Evolutionary conservation across 1,139 yeast genomes (phyloP).

Genomic region (Insectozyma bohioensis): DNA sequence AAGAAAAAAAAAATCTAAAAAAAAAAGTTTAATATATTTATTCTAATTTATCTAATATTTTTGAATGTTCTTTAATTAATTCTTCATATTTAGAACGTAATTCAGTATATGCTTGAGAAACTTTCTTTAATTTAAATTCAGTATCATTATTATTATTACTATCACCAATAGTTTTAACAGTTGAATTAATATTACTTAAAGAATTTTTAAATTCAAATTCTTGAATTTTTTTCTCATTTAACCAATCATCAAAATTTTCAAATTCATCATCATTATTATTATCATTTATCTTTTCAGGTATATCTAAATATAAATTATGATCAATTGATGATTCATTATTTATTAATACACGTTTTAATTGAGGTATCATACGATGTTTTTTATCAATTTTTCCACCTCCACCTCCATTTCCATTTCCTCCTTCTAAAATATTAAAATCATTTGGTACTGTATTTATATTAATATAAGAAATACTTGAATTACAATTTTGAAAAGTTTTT

Average conservation of each 20-base stretch:
- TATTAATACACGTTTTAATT: slow-evolving; percentile 57
- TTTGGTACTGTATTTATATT: slow-evolving; percentile 20
- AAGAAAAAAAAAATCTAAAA: slow-evolving; percentile 36
- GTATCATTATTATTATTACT: slow-evolving; percentile 23
- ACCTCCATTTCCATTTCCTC: slow-evolving; percentile 7
- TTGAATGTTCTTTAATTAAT: slow-evolving; percentile 52
- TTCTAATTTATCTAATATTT: slow-evolving; percentile 20
- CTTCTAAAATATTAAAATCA: slow-evolving; percentile 5
- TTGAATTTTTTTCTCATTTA: slow-evolving; percentile 48
- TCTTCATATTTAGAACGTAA: slow-evolving; percentile 62
- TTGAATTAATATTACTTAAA: slow-evolving; percentile 36
- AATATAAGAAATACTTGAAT: slow-evolving; percentile 35
- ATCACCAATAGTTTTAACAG: slow-evolving; percentile 22
- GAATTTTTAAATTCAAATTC: slow-evolving; percentile 49
- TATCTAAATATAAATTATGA: slow-evolving; percentile 53
- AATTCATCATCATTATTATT: slow-evolving; percentile 6
- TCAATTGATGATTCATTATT: slow-evolving; percentile 42
- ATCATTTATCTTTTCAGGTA: slow-evolving; percentile 20
- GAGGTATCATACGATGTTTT: slow-evolving; percentile 48
- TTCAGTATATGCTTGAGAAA: slow-evolving; percentile 58
- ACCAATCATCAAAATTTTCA: slow-evolving; percentile 37
- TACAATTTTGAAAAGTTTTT: slow-evolving; percentile 59
- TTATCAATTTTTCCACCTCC: slow-evolving; percentile 37
- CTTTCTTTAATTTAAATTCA: slow-evolving; percentile 46
- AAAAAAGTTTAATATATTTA: slow-evolving; percentile 1